Percentiles rank a stretch among this genome's conserved stretches.
Evolutionary conservation across 163 green algal species (phyloP).

Genomic region (Chlorella variabilis): DNA sequence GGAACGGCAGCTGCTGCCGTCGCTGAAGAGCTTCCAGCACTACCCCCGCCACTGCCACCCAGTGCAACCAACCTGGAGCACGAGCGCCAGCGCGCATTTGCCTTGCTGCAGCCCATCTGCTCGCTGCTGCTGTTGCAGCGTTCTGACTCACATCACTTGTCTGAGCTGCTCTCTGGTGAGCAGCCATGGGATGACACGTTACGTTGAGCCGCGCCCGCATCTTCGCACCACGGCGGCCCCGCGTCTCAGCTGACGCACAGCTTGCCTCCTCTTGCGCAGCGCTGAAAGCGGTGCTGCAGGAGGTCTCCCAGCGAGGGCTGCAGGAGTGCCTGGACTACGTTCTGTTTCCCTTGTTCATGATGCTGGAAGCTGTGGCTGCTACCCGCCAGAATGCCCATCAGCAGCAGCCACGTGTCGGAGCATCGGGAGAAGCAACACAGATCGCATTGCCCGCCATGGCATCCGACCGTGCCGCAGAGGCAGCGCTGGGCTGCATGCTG

Average conservation of each 20-base stretch:
- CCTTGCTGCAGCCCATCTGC: conserved; percentile 68
- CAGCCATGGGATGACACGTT: too few species aligned
- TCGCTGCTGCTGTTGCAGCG: conserved; percentile 63
- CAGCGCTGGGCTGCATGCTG: conserved; percentile 54
- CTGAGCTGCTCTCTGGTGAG: conserved; percentile 22
- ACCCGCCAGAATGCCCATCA: conserved; percentile 2
- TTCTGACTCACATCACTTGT: conserved; percentile 28
- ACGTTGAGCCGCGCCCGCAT: too few species aligned
- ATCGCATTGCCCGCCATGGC: conserved; percentile 48
- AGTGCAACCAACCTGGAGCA: not conserved
- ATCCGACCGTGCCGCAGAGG: conserved; percentile 67
- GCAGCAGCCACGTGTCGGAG: conserved; percentile 5
- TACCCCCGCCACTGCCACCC: not conserved
- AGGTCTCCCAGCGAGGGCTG: conserved; percentile 48
- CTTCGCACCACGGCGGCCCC: too few species aligned
- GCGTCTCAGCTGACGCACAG: too few species aligned
- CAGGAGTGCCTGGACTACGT: conserved; percentile 74
- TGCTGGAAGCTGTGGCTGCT: conserved; percentile 61
- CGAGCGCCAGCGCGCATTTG: conserved; percentile 54
- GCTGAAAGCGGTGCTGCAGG: conserved; percentile 37
- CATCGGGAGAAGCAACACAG: not conserved
- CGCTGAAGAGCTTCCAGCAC: not conserved
- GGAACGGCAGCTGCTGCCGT: not conserved
- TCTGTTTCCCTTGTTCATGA: conserved; percentile 71
- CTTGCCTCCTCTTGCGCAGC: conserved; percentile 11